Evolutionary conservation across 2,329 filamentous ascomycete species (phyloP).

Genomic region (Elsinoe perseae): DNA sequence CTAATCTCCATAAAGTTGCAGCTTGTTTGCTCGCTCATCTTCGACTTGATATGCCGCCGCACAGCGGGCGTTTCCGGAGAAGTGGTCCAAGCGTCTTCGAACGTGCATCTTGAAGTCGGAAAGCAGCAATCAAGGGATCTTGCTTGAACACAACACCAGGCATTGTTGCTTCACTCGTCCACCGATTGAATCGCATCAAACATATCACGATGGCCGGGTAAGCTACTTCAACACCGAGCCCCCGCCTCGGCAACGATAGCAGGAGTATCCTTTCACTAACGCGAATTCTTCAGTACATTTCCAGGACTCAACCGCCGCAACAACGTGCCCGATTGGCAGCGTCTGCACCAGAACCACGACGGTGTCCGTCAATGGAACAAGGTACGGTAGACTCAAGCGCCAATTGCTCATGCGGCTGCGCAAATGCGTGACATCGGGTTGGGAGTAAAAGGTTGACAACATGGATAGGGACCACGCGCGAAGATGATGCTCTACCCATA

Average conservation of each 20-base stretch:
- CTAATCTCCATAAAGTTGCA: neutral
- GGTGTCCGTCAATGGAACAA: conserved; percentile 68
- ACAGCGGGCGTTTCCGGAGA: neutral
- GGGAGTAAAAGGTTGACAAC: conserved; percentile 18
- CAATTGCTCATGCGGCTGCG: neutral
- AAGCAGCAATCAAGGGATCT: neutral
- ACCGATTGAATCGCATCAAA: conserved; percentile 25
- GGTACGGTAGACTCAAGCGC: conserved; percentile 44
- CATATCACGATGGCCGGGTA: conserved; percentile 39
- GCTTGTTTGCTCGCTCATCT: neutral
- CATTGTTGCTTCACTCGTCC: neutral
- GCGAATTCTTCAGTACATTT: conserved; percentile 20
- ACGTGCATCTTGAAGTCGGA: neutral
- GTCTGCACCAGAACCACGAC: conserved; percentile 66
- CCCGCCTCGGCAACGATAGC: neutral
- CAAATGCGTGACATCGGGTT: neutral
- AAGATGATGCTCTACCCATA: conserved; percentile 60
- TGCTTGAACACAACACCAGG: neutral
- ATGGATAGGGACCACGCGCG: conserved; percentile 54
- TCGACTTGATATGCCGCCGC: neutral
- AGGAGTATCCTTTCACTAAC: conserved; percentile 14
- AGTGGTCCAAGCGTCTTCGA: conserved; percentile 7
- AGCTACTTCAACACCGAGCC: conserved; percentile 20
- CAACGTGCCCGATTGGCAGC: conserved; percentile 67
- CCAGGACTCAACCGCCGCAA: conserved; percentile 60